These are phyloP conservation scores for Paecilomyces niveus DNA, from an alignment of 2,329 filamentous ascomycete species.

Conservation along the genomic window DNA sequence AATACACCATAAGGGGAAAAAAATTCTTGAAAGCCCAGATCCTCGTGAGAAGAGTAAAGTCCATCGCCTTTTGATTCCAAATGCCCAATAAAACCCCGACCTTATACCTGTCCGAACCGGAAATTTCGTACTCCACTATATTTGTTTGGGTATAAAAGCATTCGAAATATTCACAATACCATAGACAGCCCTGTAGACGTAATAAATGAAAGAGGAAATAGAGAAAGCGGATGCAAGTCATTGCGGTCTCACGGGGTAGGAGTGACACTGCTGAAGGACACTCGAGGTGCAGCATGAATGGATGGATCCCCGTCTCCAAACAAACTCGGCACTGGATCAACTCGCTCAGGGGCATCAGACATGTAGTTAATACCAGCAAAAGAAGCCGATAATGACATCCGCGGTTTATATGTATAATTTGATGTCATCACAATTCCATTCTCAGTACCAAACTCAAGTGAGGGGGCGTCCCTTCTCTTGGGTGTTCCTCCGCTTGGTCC, in stretches of 20 bases:
- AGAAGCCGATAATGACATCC: not conserved
- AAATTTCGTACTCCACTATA: not conserved
- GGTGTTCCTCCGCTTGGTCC: not conserved
- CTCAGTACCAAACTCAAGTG: constrained; percentile 7
- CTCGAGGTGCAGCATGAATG: not conserved
- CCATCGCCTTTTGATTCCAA: not conserved
- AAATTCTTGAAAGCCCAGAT: not conserved
- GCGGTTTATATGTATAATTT: not conserved
- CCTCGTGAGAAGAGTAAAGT: not conserved
- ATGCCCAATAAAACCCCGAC: not conserved
- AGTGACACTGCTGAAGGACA: not conserved
- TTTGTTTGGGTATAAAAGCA: not conserved
- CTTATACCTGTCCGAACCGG: not conserved
- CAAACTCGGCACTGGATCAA: not conserved
- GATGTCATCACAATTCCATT: constrained; percentile 10
- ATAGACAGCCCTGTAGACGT: not conserved
- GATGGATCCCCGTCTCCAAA: not conserved
- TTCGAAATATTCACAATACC: not conserved
- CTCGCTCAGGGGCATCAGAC: not conserved
- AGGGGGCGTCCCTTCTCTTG: constrained; percentile 7
- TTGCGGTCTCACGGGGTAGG: not conserved
- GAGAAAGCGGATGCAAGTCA: not conserved
- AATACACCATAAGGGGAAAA: not conserved
- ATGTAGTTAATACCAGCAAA: not conserved
- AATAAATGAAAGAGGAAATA: not conserved